Conservation (phyloP, 2,329 filamentous ascomycete species). For the Septoria petroselini region DNA sequence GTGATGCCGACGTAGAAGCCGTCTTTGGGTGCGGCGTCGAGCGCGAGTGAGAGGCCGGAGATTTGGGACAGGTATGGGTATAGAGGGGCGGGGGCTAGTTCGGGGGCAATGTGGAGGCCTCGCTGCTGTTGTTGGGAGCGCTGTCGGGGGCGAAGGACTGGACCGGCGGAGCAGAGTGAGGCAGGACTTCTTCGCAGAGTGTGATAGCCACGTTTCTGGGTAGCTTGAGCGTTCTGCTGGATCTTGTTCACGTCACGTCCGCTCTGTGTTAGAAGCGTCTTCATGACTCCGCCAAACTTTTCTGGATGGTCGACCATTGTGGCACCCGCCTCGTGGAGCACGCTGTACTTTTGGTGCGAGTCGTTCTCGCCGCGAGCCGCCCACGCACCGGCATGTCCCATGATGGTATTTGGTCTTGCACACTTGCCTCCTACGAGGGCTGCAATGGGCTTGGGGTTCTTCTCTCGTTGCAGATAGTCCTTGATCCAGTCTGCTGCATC, state of each 20-base stretch:
- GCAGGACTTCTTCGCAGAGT: slow-evolving; percentile 33
- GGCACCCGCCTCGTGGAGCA: slow-evolving; percentile 64
- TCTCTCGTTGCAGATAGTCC: slow-evolving; percentile 57
- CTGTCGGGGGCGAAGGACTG: slow-evolving; percentile 15
- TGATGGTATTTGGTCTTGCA: slow-evolving; percentile 63
- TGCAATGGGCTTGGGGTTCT: slow-evolving; percentile 70
- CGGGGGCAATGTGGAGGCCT: slow-evolving; percentile 28
- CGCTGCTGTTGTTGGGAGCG: slow-evolving; percentile 28
- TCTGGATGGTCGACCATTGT: slow-evolving; percentile 73
- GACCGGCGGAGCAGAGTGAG: slow-evolving; percentile 12
- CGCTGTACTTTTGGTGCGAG: slow-evolving; percentile 62
- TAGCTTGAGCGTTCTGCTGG: slow-evolving; percentile 33
- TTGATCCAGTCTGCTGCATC: slow-evolving; percentile 72
- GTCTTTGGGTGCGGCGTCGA: slow-evolving; percentile 31
- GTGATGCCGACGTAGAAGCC: slow-evolving; percentile 58
- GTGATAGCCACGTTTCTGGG: slow-evolving; percentile 51
- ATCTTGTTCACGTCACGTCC: slow-evolving; percentile 43
- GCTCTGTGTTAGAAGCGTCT: slow-evolving; percentile 53
- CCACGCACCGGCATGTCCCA: slow-evolving; percentile 79
- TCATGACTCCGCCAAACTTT: slow-evolving; percentile 68
- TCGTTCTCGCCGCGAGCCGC: slow-evolving; percentile 63
- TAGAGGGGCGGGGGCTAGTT: slow-evolving; percentile 29
- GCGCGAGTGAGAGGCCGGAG: slow-evolving; percentile 27
- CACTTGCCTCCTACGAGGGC: slow-evolving; percentile 66
- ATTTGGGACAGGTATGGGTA: slow-evolving; percentile 34